Percentiles rank a stretch among this genome's conserved stretches.
Evolutionary conservation across 495 filamentous ascomycete species (phyloP).

Genomic region (Patellaria atrata): DNA sequence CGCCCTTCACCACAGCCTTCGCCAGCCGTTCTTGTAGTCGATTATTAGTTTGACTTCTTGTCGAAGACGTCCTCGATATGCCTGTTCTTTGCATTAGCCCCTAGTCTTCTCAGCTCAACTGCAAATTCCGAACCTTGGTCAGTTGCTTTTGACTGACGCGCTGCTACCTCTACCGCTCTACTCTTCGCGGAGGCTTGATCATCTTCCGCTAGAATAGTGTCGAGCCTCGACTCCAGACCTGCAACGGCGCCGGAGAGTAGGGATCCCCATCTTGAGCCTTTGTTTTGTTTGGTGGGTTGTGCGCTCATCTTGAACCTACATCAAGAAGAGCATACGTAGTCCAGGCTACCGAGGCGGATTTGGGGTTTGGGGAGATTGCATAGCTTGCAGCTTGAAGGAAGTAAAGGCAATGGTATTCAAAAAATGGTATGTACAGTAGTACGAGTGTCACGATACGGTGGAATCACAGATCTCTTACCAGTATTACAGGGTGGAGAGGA

Average conservation of each 20-base stretch:
- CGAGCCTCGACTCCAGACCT: slow-evolving; percentile 82
- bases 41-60: slow-evolving; percentile 47
- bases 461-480: no score
- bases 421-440: no score
- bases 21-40: slow-evolving; percentile 78
- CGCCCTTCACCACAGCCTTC: slow-evolving; percentile 37
- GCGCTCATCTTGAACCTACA: slow-evolving; percentile 17
- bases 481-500: no score
- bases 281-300: slow-evolving; percentile 11
- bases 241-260: slow-evolving; percentile 87
- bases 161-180: slow-evolving; percentile 18
- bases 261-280: slow-evolving; percentile 54
- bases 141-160: slow-evolving; percentile 13
- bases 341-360: no score
- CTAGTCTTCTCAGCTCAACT: slow-evolving; percentile 18
- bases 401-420: no score
- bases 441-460: no score
- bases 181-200: slow-evolving; percentile 30
- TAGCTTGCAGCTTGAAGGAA: no score
- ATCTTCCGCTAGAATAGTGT: slow-evolving; percentile 77
- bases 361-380: no score
- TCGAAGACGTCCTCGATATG: slow-evolving; percentile 23
- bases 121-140: slow-evolving; percentile 12
- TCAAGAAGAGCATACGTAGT: no score
- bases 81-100: slow-evolving; percentile 5